Evolutionary conservation across 768 basidiomycete genomes (phyloP).

Genomic region (Russula olivacea): DNA sequence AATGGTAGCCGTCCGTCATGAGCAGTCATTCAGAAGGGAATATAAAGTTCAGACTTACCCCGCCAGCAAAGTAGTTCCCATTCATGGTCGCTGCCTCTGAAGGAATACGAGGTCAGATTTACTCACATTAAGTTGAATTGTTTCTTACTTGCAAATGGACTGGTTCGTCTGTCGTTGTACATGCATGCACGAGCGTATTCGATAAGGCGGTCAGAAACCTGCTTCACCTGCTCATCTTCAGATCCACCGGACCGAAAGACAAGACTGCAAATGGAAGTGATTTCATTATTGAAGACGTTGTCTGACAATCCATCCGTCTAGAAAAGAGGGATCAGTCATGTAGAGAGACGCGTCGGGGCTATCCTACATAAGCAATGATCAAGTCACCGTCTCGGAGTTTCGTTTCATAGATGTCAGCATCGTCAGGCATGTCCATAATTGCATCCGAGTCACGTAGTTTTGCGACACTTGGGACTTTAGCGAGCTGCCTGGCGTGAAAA

Average conservation of each 20-base stretch:
- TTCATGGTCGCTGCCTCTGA: slow-evolving; percentile 59
- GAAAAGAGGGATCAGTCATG: slow-evolving; percentile 6
- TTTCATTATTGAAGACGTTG: slow-evolving; percentile 60
- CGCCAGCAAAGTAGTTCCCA: slow-evolving; percentile 61
- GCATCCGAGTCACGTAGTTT: slow-evolving; percentile 24
- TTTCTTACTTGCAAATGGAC: slow-evolving; percentile 67
- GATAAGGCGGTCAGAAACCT: slow-evolving; percentile 67
- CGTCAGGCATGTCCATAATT: slow-evolving; percentile 36
- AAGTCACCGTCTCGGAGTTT: slow-evolving; percentile 50
- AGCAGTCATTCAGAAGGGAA: slow-evolving; percentile 8
- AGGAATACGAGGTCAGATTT: slow-evolving; percentile 6
- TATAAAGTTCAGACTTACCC: slow-evolving; percentile 46
- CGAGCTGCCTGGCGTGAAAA: slow-evolving; percentile 31
- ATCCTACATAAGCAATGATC: slow-evolving; percentile 44
- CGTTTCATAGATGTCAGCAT: slow-evolving; percentile 42
- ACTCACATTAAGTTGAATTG: background rate
- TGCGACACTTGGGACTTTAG: slow-evolving; percentile 32
- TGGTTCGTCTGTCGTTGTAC: slow-evolving; percentile 54
- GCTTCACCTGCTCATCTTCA: slow-evolving; percentile 59
- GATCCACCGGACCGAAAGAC: slow-evolving; percentile 37
- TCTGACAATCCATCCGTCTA: slow-evolving; percentile 54
- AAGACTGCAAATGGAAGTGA: slow-evolving; percentile 63
- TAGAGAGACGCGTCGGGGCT: background rate
- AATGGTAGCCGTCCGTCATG: background rate
- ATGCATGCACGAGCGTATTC: slow-evolving; percentile 66